These are phyloP conservation scores for Talaromyces amestolkiae DNA, from an alignment of 2,329 filamentous ascomycete species.

Conservation along the genomic window DNA sequence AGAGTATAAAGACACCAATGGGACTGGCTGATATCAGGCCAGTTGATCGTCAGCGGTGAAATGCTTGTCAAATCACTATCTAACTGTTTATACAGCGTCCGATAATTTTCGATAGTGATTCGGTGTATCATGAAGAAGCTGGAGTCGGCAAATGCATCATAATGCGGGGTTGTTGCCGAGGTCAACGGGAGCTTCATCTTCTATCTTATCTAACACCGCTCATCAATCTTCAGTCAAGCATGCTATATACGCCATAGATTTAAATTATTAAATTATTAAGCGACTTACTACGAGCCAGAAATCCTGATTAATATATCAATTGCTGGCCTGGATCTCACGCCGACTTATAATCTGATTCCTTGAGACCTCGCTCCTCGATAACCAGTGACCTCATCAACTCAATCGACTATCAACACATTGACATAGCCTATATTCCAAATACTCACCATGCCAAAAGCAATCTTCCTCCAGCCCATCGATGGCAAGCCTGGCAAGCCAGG, in stretches of 20 bases:
- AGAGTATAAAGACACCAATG: neutral
- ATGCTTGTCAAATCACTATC: neutral
- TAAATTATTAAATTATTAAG: neutral
- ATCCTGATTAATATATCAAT: neutral
- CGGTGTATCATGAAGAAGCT: neutral
- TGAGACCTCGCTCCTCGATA: neutral
- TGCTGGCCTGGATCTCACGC: neutral
- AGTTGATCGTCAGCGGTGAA: neutral
- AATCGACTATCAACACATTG: neutral
- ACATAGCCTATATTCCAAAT: neutral
- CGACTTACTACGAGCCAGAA: neutral
- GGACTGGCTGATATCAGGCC: neutral
- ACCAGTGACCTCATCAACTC: neutral
- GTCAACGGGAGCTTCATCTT: neutral
- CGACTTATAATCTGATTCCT: neutral
- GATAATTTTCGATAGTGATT: neutral
- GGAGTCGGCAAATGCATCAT: neutral
- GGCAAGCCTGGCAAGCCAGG: slow-evolving; percentile 70
- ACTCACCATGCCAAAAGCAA: slow-evolving; percentile 44
- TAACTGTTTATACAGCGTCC: neutral
- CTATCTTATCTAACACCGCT: neutral
- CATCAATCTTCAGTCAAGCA: neutral
- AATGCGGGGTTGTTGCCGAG: slow-evolving; percentile 11
- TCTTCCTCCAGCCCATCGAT: slow-evolving; percentile 54
- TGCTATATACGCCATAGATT: neutral